Evolutionary conservation across 192 early-diverging fungal genomes (phyloP).

Genomic region (Pilaira anomala): DNA sequence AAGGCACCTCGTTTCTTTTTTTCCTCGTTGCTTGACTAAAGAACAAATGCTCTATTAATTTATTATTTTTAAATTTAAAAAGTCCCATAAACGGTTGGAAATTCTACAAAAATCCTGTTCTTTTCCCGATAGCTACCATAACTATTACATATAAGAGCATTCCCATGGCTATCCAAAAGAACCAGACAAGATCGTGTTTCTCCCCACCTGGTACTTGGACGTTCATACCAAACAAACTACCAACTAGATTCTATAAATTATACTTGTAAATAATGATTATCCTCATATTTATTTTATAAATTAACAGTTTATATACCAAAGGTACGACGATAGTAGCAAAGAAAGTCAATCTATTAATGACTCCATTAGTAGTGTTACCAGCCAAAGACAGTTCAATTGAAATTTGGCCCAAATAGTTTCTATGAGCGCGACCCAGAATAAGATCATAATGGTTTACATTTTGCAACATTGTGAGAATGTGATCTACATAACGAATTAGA

Average conservation of each 20-base stretch:
- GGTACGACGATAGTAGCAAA: conserved; percentile 79
- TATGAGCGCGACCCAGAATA: conserved; percentile 70
- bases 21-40: too few relatives aligned
- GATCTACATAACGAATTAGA: too few relatives aligned
- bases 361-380: conserved; percentile 82
- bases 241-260: conserved; percentile 66
- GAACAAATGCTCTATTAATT: too few relatives aligned
- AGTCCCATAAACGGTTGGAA: too few relatives aligned
- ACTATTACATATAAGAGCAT: conserved; percentile 28
- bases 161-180: conserved; percentile 51
- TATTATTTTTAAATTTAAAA: too few relatives aligned
- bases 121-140: conserved; percentile 19
- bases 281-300: too few relatives aligned
- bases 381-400: conserved; percentile 69
- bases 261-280: conserved; percentile 8
- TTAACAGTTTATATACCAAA: conserved; percentile 34
- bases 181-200: conserved; percentile 41
- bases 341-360: conserved; percentile 83
- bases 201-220: conserved; percentile 63
- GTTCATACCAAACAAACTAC: conserved; percentile 67
- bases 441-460: conserved; percentile 69
- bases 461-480: conserved; percentile 67
- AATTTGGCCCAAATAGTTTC: conserved; percentile 79
- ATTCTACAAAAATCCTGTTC: conserved; percentile 16
- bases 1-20: too few relatives aligned